These are phyloP conservation scores for Sclerotinia borealis DNA, from an alignment of 2,329 filamentous ascomycete genomes.

Conservation along the genomic window DNA sequence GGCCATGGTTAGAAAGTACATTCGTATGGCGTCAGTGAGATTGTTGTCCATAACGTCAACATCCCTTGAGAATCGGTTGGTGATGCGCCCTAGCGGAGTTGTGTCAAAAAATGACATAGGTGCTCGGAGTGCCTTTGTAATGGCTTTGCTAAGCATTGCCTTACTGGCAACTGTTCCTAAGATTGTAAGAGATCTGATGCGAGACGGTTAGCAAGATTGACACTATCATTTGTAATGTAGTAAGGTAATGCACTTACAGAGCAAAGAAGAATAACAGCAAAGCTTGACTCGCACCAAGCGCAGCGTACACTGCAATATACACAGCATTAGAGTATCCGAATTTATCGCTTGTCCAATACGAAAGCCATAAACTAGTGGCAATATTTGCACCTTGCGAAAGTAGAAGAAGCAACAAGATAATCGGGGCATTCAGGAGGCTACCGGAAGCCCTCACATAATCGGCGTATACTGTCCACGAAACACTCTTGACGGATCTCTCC, in stretches of 20 bases:
- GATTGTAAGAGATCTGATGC: constrained; percentile 54
- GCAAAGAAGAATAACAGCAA: constrained; percentile 76
- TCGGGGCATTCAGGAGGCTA: constrained; percentile 48
- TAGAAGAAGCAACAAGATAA: constrained; percentile 49
- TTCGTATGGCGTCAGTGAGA: constrained; percentile 80
- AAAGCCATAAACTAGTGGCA: constrained; percentile 73
- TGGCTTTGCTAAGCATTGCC: constrained; percentile 72
- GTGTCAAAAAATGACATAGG: constrained; percentile 96
- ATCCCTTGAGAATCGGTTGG: constrained; percentile 92
- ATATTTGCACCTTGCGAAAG: constrained; percentile 77
- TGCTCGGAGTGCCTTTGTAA: constrained; percentile 66
- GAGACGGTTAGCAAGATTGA: neutral
- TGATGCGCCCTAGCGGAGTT: constrained; percentile 89
- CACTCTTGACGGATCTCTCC: constrained; percentile 56
- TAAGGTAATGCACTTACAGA: constrained; percentile 35
- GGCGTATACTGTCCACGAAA: constrained; percentile 57
- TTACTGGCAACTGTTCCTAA: constrained; percentile 78
- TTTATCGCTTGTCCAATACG: constrained; percentile 33
- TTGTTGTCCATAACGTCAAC: constrained; percentile 96
- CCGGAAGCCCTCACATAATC: constrained; percentile 60
- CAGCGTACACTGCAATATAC: constrained; percentile 70
- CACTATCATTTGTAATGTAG: neutral
- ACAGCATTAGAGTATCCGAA: constrained; percentile 59
- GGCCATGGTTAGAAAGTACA: constrained; percentile 81
- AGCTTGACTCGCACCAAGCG: constrained; percentile 64